phyloP scores from a whole-genome alignment of 2,329 filamentous ascomycete genomes.

The Chaetothyriales sp. region DNA sequence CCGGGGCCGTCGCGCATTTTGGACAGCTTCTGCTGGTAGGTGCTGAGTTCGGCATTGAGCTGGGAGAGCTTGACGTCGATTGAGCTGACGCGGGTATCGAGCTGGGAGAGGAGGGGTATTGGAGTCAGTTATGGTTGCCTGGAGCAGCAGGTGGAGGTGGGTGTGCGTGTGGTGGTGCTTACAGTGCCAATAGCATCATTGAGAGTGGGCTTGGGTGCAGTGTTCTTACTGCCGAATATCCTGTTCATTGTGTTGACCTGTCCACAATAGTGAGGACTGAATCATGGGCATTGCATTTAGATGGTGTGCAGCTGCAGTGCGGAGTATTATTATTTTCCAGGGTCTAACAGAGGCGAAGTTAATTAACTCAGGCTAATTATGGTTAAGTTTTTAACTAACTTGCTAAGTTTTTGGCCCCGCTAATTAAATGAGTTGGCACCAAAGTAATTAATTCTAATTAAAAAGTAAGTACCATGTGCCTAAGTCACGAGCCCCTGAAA shows the following conservation, averaged over 20 bases:
- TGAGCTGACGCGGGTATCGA: slow-evolving; percentile 65
- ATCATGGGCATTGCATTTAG: too few relatives aligned
- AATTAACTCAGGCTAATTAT: too few relatives aligned
- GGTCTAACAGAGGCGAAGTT: too few relatives aligned
- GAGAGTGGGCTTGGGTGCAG: slow-evolving; percentile 78
- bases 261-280: too few relatives aligned
- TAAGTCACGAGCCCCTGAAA: too few relatives aligned
- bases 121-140: slow-evolving; percentile 6
- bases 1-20: slow-evolving; percentile 94
- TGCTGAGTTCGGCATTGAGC: slow-evolving; percentile 74
- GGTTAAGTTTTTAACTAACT: too few relatives aligned
- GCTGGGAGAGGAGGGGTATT: slow-evolving; percentile 29
- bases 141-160: neutral
- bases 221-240: slow-evolving; percentile 77
- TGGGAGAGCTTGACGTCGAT: slow-evolving; percentile 91
- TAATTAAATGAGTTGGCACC: too few relatives aligned
- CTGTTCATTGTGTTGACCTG: slow-evolving; percentile 57
- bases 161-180: slow-evolving; percentile 16
- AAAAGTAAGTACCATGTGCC: too few relatives aligned
- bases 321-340: too few relatives aligned
- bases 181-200: slow-evolving; percentile 70
- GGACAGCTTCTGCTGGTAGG: slow-evolving; percentile 71
- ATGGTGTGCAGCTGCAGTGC: too few relatives aligned
- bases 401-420: too few relatives aligned
- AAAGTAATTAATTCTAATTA: too few relatives aligned